Base-by-base conservation (phyloP, 495 filamentous ascomycete genomes). In the Amorphotheca resinae region DNA sequence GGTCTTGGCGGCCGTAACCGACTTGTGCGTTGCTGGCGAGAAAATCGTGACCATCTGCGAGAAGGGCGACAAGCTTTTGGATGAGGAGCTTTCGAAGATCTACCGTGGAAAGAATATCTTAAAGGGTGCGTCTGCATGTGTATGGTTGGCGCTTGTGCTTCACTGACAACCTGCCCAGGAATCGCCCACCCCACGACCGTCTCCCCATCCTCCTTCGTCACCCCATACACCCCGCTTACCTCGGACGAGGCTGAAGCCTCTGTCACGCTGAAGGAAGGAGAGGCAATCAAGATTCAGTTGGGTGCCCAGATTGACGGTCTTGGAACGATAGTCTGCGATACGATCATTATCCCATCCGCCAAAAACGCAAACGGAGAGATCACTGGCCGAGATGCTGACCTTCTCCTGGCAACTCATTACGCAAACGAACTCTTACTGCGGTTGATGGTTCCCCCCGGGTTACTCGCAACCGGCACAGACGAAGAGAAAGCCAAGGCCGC, bases 241-340 rank as follows among this genome's bases (percentile, higher is more conserved):
- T 76, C 87, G 36, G 91, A 96, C 54, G 65, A 76, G 53, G 78
- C 84, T 58, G 91, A 98, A 64, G 84, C 87, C 33, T 74, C 72
- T 28, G 73, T 73, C 21, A 70, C 74, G 45, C 66, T 98, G 48
- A 87, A 94, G 68, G 70, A 77, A 34, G 82, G 78, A 34, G 89
- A 98, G 64, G 62, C 83, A 44, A 69, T 89, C 59, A 98, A 98
- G 74, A 87, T 98, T 61, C 93, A 96, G 52, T 77, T 98, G 8
- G 91, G 91, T 54, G 91, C 89, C 30, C 91, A 98, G 67, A 95
- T 98, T 44, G 91, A 96, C 68, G 91, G 91, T 36, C 89, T 96
- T 60, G 85, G 87, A 55, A 81, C 88, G 51, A 95, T 98, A 52
- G 83, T 96, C 52, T 95, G 89, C 68, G 85, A 96, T 63, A 89